Percentiles rank a stretch among this genome's conserved stretches.
These are phyloP conservation scores for Anacardium occidentale DNA, from an alignment of 345 rosid genomes.

Conservation along the genomic window DNA sequence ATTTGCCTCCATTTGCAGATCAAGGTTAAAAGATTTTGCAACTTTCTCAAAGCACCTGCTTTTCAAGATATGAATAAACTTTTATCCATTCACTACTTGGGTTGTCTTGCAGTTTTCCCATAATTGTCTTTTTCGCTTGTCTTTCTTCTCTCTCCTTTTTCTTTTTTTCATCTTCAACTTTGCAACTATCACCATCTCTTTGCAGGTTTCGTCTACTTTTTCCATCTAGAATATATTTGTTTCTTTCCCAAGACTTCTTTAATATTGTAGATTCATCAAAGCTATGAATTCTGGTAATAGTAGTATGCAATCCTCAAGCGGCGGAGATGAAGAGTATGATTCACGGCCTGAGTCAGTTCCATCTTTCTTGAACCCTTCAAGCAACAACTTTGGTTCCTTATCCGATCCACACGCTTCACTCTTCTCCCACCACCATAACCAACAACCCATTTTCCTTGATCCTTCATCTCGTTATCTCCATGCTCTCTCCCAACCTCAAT, in stretches of 20 bases:
- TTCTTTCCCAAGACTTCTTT: not conserved
- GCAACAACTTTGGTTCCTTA: conserved; percentile 27
- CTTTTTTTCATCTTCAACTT: not conserved
- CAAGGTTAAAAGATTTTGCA: conserved; percentile 17
- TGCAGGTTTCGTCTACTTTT: conserved; percentile 5
- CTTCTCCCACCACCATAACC: conserved; percentile 22
- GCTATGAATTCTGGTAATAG: conserved; percentile 83
- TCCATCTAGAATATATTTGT: not conserved
- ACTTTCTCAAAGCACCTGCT: conserved; percentile 29
- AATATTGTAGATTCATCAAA: not conserved
- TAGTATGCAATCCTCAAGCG: conserved; percentile 73
- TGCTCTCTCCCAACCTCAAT: conserved; percentile 35
- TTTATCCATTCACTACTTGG: conserved; percentile 18
- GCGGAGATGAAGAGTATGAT: conserved; percentile 62
- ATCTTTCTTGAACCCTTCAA: conserved; percentile 38
- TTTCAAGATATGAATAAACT: conserved; percentile 14
- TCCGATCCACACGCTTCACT: conserved; percentile 33
- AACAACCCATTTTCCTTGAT: conserved; percentile 34
- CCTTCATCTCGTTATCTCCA: conserved; percentile 34
- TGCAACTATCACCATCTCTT: conserved; percentile 19
- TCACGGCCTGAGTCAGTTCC: conserved; percentile 42
- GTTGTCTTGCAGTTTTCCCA: conserved; percentile 15
- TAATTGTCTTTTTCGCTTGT: not conserved
- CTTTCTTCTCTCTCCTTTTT: not conserved
- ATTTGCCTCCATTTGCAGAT: conserved; percentile 25